Evolutionary conservation across 164 flowering plant species (phyloP).

Genomic region (Liquidambar formosana): DNA sequence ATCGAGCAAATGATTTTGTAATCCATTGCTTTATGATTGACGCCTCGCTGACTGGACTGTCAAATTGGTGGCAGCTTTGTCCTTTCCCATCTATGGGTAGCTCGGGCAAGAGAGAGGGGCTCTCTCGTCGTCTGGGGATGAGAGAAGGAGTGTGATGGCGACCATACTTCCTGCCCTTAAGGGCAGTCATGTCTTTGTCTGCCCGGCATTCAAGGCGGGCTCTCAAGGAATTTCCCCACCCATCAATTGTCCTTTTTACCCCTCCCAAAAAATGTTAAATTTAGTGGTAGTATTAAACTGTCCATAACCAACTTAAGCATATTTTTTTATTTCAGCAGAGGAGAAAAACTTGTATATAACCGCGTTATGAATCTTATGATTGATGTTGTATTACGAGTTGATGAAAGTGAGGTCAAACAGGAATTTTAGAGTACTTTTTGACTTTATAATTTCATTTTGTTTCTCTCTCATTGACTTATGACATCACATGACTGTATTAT

Average conservation of each 20-base stretch:
- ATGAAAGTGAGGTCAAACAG: no score
- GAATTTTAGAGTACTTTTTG: no score
- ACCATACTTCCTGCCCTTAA: slow-evolving; percentile 28
- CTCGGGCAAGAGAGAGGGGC: slow-evolving; percentile 8
- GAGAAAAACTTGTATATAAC: no score
- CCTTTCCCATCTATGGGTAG: slow-evolving; percentile 30
- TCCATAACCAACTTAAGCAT: no score
- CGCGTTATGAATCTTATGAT: no score
- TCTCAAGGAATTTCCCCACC: not conserved
- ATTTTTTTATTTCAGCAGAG: no score
- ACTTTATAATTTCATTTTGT: no score
- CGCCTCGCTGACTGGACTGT: slow-evolving; percentile 38
- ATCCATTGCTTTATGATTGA: slow-evolving; percentile 72
- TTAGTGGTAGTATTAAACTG: no score
- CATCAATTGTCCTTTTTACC: not conserved
- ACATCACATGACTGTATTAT: no score
- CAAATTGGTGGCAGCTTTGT: slow-evolving; percentile 26
- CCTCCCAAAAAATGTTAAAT: no score
- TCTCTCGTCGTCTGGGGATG: not conserved
- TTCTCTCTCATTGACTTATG: no score
- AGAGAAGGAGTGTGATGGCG: slow-evolving; percentile 22
- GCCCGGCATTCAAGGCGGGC: slow-evolving; percentile 73
- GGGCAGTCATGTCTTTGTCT: slow-evolving; percentile 51
- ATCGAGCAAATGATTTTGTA: slow-evolving; percentile 53
- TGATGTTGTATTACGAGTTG: no score